Evolutionary conservation across 768 basidiomycete genomes (phyloP), one percentile per base, ranked within the genome.

Genomic region (Ramaria sp.): DNA sequence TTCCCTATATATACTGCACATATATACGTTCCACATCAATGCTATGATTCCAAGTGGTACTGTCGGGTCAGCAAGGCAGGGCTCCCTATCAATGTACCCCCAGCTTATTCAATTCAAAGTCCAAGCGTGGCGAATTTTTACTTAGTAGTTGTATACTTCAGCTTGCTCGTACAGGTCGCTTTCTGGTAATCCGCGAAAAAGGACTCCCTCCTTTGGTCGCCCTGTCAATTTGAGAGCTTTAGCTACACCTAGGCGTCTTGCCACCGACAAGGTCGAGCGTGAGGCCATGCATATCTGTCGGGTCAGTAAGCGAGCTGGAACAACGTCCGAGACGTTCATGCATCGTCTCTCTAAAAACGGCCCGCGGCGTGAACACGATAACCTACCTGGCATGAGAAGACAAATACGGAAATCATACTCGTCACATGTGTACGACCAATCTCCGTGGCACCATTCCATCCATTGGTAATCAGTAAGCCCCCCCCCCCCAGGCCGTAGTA

Each of bases 401-500:
- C 4, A 66, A 78, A 59, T 59, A 83, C 84, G 0, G 78, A 73
- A 59, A 84, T 75, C 0, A 66, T 64, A n/a, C 62, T 65, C 0
- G 62, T 69, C n/a, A 83, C 43, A 61, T 78, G 78, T 0, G 81
- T 81, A 59, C 69, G 68, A 2, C 85, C 85, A 46, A 86, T 69
- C 34, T 69, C 63, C 0, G 74, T 78, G 34, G 78, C 0, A 80
- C 81, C 2, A 72, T 75, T 0, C 80, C 79, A 0, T 77, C 71
- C 1, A 73, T 70, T n/a, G n/a, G n/a, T n/a, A n/a, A 51, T 82
- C 72, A 0, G 67, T 73, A n/a, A 87, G 66, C 2, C 61, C 62
- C n/a, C 80, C 80, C n/a, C n/a, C n/a, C n/a, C n/a, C n/a, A n/a
- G 85, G 84, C 9, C 84, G 79, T 33, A 87, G 67, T 38, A 86